These are phyloP conservation scores for Ramularia collo-cygni DNA, from an alignment of 2,329 filamentous ascomycete genomes.

Conservation along the genomic window DNA sequence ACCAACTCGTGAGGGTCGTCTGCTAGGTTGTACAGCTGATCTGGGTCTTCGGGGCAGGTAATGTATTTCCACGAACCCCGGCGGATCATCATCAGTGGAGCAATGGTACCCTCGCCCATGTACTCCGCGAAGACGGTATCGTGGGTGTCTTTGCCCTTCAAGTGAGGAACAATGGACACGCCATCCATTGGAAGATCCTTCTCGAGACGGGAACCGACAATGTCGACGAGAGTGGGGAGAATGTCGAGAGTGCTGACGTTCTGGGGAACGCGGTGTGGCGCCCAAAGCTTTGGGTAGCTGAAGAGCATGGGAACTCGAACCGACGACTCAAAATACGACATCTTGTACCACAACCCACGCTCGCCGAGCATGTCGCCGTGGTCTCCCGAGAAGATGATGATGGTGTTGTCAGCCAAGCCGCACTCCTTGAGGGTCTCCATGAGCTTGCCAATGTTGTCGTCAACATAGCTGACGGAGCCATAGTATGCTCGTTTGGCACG, in stretches of 20 bases:
- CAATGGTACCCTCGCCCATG: slow-evolving; percentile 84
- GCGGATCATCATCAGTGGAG: slow-evolving; percentile 89
- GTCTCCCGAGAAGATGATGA: slow-evolving; percentile 86
- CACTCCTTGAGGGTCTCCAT: slow-evolving; percentile 72
- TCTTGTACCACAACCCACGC: slow-evolving; percentile 92
- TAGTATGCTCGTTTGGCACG: slow-evolving; percentile 84
- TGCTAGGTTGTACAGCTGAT: slow-evolving; percentile 75
- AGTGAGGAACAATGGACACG: slow-evolving; percentile 70
- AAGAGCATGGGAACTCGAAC: slow-evolving; percentile 83
- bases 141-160: slow-evolving; percentile 59
- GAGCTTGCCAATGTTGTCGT: slow-evolving; percentile 82
- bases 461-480: slow-evolving; percentile 86
- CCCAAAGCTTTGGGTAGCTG: slow-evolving; percentile 69
- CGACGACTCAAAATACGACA: slow-evolving; percentile 91
- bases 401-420: slow-evolving; percentile 74
- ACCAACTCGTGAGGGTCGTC: slow-evolving; percentile 69
- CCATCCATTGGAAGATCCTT: slow-evolving; percentile 78
- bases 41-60: slow-evolving; percentile 73
- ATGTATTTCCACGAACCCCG: slow-evolving; percentile 87
- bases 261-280: slow-evolving; percentile 67
- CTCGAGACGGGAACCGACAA: slow-evolving; percentile 65
- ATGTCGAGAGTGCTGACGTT: slow-evolving; percentile 91
- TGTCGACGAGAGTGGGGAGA: slow-evolving; percentile 77
- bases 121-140: slow-evolving; percentile 95
- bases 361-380: slow-evolving; percentile 96